These are phyloP conservation scores for Pisolithus microcarpus DNA, from an alignment of 768 basidiomycete species.

Conservation along the genomic window DNA sequence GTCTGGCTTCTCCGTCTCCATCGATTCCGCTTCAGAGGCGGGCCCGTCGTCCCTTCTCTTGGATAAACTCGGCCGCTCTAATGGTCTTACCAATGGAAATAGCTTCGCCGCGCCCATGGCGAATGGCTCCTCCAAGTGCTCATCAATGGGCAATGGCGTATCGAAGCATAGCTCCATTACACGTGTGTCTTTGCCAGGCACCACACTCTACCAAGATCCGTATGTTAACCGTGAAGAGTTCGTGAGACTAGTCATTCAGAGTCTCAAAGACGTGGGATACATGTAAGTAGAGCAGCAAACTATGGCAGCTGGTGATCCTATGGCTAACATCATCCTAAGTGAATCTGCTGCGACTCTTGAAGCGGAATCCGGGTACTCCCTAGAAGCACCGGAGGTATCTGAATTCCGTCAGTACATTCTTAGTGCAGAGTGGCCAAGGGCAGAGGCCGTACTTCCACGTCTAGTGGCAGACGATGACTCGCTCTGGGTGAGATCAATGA, in stretches of 20 bases:
- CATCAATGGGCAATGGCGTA: slow-evolving; percentile 42
- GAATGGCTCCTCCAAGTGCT: slow-evolving; percentile 31
- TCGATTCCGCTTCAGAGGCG: slow-evolving; percentile 37
- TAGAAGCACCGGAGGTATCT: slow-evolving; percentile 72
- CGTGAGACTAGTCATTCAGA: slow-evolving; percentile 82
- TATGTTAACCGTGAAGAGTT: slow-evolving; percentile 84
- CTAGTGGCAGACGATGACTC: slow-evolving; percentile 63
- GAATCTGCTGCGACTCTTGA: slow-evolving; percentile 86
- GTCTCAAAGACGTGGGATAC: slow-evolving; percentile 81
- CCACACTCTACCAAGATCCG: slow-evolving; percentile 71
- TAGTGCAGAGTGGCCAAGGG: slow-evolving; percentile 73
- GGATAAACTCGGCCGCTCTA: slow-evolving; percentile 26
- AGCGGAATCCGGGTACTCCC: slow-evolving; percentile 84
- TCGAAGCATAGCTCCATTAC: slow-evolving; percentile 46
- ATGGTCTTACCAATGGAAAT: slow-evolving; percentile 38
- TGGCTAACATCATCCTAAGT: slow-evolving; percentile 34
- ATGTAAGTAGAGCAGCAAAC: slow-evolving; percentile 35
- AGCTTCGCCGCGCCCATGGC: slow-evolving; percentile 23
- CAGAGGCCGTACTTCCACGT: slow-evolving; percentile 58
- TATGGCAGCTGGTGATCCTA: slow-evolving; percentile 8
- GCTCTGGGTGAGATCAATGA: slow-evolving; percentile 50
- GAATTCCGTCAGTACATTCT: slow-evolving; percentile 77
- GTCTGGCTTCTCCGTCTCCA: slow-evolving; percentile 38
- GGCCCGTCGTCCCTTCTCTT: slow-evolving; percentile 45
- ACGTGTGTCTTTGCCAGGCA: slow-evolving; percentile 63